Evolutionary conservation across 2,329 filamentous ascomycete species (phyloP), one percentile per base, ranked within the genome.

Genomic region (Xylariales sp.): DNA sequence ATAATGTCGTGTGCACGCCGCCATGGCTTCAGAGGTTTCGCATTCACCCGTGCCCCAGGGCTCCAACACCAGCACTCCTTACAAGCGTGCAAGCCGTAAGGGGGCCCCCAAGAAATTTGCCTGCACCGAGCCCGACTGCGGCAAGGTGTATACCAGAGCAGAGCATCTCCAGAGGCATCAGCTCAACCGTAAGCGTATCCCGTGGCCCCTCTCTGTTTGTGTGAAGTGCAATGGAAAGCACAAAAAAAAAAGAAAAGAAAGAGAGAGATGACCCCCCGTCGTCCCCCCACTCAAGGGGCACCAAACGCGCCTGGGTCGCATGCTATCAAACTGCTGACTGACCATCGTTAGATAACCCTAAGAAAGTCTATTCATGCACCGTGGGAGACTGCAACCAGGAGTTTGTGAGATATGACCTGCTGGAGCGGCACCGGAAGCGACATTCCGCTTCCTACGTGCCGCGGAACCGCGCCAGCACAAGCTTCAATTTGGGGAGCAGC

Each of bases 81-180:
- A 74, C 55, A 73, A 72, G 56, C 67, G 71, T 46, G 70, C 71
- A 28, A 75, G 71, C 42, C 63, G 71, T 19, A 72, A 70, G 42
- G 68, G 69, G 21, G 71, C 71, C 2, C 63, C 67, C 8, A 62
- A 67, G 17, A 63, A 65, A 39, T 84, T 82, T 50, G 62, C 67
- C 41, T 91, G 86, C 60, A 75, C 78, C 15, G 78, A 82, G 57
- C 74, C 80, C 31, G 81, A 77, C 25, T 91, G 86, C 59, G 83
- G 83, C 46, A 90, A 89, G 71, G 74, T 81, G 41, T 91, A 91
- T 60, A 88, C 85, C 39, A 72, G 86, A 43, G 84, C 85, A 10
- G 86, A 91, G 60, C 86, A 91, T 63, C 70, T 91, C 40, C 87
- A 89, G 62, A 71, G 86, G 34, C 86, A 91, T 61, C 84, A 90